These are phyloP conservation scores for Penium margaritaceum DNA, from an alignment of 139 green algal species.

Conservation along the genomic window DNA sequence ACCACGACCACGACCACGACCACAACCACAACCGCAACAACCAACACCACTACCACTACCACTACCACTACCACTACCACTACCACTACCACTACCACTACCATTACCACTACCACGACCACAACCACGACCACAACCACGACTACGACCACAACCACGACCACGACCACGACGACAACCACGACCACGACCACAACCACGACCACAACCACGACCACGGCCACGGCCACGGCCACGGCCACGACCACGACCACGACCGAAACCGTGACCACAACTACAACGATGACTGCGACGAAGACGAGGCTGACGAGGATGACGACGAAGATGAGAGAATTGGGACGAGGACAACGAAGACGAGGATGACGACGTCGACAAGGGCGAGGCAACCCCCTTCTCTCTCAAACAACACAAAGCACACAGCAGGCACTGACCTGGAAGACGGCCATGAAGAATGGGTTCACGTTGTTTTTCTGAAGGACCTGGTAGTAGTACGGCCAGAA, in stretches of 20 bases:
- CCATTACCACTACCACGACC: too few species aligned
- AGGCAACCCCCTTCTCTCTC: too few species aligned
- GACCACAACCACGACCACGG: too few species aligned
- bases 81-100: not conserved
- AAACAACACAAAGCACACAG: too few species aligned
- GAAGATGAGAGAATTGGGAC: not conserved
- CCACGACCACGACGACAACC: not conserved
- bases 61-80: too few species aligned
- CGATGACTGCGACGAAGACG: not conserved
- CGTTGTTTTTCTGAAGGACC: not conserved
- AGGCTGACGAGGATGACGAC: not conserved
- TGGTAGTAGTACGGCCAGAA: not conserved
- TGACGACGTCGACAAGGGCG: not conserved
- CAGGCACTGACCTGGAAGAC: constrained; percentile 23
- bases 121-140: not conserved
- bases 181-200: too few species aligned
- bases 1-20: too few species aligned
- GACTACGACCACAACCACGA: not conserved
- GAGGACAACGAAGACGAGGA: not conserved
- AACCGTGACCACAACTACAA: not conserved
- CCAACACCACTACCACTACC: not conserved
- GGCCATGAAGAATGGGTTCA: constrained; percentile 19
- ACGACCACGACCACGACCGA: too few species aligned
- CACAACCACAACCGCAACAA: too few species aligned
- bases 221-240: too few species aligned